Evolutionary conservation across 1,284 basidiomycete genomes (phyloP), one percentile per base, ranked within the genome.

Genomic region (Wallemia ichthyophaga): DNA sequence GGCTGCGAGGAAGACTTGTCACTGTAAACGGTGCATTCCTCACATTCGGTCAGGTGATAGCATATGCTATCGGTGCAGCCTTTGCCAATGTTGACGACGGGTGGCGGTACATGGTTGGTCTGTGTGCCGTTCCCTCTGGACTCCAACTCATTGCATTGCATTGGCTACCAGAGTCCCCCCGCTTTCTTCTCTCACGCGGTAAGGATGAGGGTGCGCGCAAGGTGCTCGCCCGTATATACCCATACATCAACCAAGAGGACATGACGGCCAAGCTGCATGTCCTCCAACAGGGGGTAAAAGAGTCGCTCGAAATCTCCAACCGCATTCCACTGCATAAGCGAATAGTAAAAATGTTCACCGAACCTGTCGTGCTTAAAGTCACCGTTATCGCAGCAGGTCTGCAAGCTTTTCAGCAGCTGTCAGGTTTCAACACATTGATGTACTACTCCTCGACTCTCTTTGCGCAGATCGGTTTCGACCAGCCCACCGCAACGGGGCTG

Each of bases 31-130:
- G 68, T 9, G 70, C 73, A 24, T 66, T 67, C 33, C 66, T 71
- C 61, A 72, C 72, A 0, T 70, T 78, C 2, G 83, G 83, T 1
- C 83, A 85, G 65, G 82, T 84, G 24, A 74, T 84, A 56, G 81
- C 82, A 0, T 57, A 61, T 37, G 67, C 59, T 9, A 81, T 85
- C 58, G 82, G 81, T 32, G 80, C 82, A 11, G 79, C 75, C 0
- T 85, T 87, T 64, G 76, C 75, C 59, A 73, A 78, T 60, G 70
- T 78, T 25, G 65, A 69, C 27, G 72, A 75, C 13, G 84, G 84
- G 0, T 87, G 84, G 84, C 71, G 84, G 59, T 86, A 78, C 78
- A 85, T 86, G 82, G 81, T 85, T 25, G 83, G 82, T 1, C 70
- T 85, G 0, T 81, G 81, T 19, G 75, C 76, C 1, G 71, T 82